Base-by-base conservation (phyloP, 1,139 yeast genomes). In the Geotrichum siamense region DNA sequence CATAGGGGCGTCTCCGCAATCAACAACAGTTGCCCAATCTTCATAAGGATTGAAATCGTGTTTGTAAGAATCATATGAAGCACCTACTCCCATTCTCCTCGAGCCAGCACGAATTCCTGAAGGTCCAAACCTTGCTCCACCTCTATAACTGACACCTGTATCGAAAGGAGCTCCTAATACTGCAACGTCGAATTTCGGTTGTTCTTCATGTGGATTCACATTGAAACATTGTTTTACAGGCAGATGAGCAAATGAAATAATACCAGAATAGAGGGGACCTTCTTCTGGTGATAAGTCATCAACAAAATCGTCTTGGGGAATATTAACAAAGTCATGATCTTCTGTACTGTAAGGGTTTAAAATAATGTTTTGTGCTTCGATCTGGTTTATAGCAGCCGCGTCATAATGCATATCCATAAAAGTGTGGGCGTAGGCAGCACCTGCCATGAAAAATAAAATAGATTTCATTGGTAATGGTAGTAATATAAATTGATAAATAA, bases 71-170 rank as follows among this genome's bases (percentile, higher is more conserved):
- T 56, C 53, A 9, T 57, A 58, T 4, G 43, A 33, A 12, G 51
- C 53, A 9, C 53, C 51, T 5, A 25, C 17, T 9, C 59, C 53
- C 41, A 55, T 46, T 57, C 91, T 69, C 56, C 81, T 82, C 0
- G 87, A 79, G 1, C 86, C 87, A 10, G 73, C 68, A 50, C 93
- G 66, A 43, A 82, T 80, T 1, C 85, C 85, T 40, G 80, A 65
- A 2, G 93, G 93, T 0, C 93, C 93, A 61, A 82, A 82, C 48
- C 93, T 64, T 2, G 91, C 86, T 6, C 91, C 89, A 0, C 84
- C 75, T 49, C 91, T 67, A 58, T 78, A 82, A 1, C 86, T 74
- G 0, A 77, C 76, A 0, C 85, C 89, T 3, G 89, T 81, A 55
- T 82, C 91, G 55, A 82, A 82, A 0, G 91, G 91, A 5, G 80